Evolutionary conservation across 2,329 filamentous ascomycete species (phyloP).

Genomic region (Colletotrichum karsti): DNA sequence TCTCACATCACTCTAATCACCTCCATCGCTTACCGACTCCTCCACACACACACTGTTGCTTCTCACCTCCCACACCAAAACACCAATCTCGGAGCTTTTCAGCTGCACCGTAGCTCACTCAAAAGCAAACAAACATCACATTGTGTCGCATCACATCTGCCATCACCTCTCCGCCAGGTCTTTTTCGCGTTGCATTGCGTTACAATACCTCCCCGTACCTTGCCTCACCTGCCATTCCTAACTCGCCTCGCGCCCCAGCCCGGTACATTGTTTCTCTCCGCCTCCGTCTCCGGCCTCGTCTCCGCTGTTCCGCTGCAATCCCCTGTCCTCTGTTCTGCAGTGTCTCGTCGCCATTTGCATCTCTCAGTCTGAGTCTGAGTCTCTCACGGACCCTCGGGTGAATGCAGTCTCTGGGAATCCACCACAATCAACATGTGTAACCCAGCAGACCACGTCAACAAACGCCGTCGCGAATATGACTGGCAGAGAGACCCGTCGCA

Average conservation of each 20-base stretch:
- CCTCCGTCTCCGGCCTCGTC: not conserved
- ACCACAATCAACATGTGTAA: slow-evolving; percentile 22
- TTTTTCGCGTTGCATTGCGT: slow-evolving; percentile 5
- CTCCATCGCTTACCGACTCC: not conserved
- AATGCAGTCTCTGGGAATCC: slow-evolving; percentile 9
- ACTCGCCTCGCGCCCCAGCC: not conserved
- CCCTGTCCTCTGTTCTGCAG: not conserved
- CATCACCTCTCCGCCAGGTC: not conserved
- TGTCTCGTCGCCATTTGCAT: slow-evolving; percentile 19
- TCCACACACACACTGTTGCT: slow-evolving; percentile 6
- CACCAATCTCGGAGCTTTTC: slow-evolving; percentile 21
- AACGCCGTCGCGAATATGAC: not conserved
- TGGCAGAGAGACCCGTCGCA: not conserved
- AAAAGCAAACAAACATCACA: slow-evolving; percentile 6
- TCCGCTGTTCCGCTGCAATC: not conserved
- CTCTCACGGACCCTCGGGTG: slow-evolving; percentile 18
- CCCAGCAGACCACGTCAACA: slow-evolving; percentile 12
- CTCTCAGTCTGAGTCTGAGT: slow-evolving; percentile 8
- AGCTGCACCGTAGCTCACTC: slow-evolving; percentile 12
- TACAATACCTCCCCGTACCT: not conserved
- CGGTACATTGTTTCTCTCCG: not conserved
- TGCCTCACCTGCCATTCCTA: not conserved
- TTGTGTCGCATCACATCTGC: not conserved
- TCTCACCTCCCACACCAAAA: slow-evolving; percentile 8
- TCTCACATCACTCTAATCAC: not conserved